Base-by-base conservation (phyloP, 2,329 filamentous ascomycete species). In the Davidsoniella australis region DNA sequence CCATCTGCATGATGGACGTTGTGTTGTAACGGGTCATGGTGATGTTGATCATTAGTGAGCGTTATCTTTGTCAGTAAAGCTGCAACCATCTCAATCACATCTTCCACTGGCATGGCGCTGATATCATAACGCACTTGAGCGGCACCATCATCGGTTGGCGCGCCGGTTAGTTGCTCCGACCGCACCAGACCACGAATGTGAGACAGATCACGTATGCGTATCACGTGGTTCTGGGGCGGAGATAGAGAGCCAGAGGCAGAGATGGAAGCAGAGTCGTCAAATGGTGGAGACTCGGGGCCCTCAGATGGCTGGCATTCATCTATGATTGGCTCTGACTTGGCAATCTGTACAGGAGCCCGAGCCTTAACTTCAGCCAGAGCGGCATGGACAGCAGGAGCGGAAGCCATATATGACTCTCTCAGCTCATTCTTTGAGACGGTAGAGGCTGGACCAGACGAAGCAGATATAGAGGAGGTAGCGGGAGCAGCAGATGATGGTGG, bases 71-170 rank as follows among this genome's bases (percentile, higher is more conserved):
- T 94, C 54, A 98, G 70, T 20, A 98, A 73, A 5, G 88, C 91
- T 4, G 91, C 91, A 3, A 98, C 91, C 91, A 98, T 96, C 64
- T 96, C 89, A 61, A 98, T 98, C 57, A 98, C 85, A 61, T 98
- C 89, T 56, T 82, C 79, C 49, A 96, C 93, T 47, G 91, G 91
- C 89, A 98, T 96, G 48, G 78, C 84, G 66, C 88, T 95, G 58
- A 98, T 95, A 64, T 96, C 91, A 62, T 94, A 98, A 61, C 77
- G 78, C 65, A 73, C 73, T 55, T 71, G 71, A 49, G 66, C 56
- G 12, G 41, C 45, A n/a, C 24, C 48, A 23, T 45, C 46, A 6
- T 39, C 41, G 9, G 17, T 16, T 14, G 45, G 46, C 4, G 47
- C 63, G n/a, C 66, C 66, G 20, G 68, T 78, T 60, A 81, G 70